phyloP scores from a whole-genome alignment of 352 stramenopile genomes.

The Phytopythium montanum region DNA sequence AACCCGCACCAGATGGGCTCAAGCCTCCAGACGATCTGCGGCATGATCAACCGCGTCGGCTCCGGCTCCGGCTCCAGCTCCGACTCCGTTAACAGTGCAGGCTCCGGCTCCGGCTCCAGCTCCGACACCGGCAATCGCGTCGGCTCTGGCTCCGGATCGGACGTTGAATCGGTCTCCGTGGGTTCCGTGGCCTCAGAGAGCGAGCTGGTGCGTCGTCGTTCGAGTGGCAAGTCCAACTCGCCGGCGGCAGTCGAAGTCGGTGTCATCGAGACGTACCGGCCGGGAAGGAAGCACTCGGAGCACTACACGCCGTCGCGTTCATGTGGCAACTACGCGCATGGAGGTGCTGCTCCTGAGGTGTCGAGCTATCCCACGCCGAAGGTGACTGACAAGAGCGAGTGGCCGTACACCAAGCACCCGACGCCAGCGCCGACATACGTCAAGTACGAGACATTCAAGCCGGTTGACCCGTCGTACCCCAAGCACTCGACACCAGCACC shows the following conservation, averaged over 20 bases:
- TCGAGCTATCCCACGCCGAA: background rate
- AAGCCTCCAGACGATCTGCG: background rate
- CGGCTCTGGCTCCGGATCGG: background rate
- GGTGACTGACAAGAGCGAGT: background rate
- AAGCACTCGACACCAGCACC: background rate
- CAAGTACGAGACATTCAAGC: background rate
- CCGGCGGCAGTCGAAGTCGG: background rate
- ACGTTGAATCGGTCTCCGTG: too few species aligned
- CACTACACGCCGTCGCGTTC: background rate
- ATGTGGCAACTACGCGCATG: background rate
- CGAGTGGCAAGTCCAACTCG: background rate
- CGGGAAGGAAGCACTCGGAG: background rate
- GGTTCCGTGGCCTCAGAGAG: background rate
- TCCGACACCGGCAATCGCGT: background rate
- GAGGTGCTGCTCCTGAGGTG: background rate
- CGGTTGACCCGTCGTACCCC: background rate
- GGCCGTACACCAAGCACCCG: too few species aligned
- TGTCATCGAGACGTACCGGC: constrained; percentile 1
- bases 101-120: too few species aligned
- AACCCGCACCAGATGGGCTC: constrained; percentile 1
- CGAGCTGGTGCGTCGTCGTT: background rate
- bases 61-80: background rate
- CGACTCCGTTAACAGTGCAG: too few species aligned
- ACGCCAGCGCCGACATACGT: background rate
- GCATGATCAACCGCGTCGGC: background rate